Evolutionary conservation across 2,329 filamentous ascomycete species (phyloP).

Genomic region (Endoconidiophora polonica): DNA sequence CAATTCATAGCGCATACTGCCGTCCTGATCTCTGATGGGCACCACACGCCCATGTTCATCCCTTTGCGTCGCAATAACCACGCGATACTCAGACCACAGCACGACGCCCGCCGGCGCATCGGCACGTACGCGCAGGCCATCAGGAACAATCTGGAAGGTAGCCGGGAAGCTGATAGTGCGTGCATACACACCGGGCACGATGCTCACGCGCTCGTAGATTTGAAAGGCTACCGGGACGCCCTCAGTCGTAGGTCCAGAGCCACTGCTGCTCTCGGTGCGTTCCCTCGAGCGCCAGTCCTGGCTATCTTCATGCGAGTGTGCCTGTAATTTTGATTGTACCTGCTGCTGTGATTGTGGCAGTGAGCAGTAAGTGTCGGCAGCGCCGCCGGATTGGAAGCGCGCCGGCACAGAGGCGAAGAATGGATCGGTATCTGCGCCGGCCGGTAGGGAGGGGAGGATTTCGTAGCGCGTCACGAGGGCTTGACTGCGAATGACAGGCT

Average conservation of each 20-base stretch:
- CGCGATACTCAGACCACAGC: slow-evolving; percentile 24
- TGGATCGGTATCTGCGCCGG: slow-evolving; percentile 23
- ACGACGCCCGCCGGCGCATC: slow-evolving; percentile 27
- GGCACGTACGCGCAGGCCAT: slow-evolving; percentile 27
- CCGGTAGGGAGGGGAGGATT: slow-evolving; percentile 20
- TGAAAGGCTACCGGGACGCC: slow-evolving; percentile 8
- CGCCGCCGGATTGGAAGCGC: neutral
- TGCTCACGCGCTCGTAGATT: slow-evolving; percentile 20
- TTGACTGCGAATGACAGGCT: slow-evolving; percentile 27
- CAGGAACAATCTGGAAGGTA: slow-evolving; percentile 26
- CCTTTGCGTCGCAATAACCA: neutral
- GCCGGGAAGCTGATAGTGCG: slow-evolving; percentile 27
- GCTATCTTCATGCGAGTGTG: too few relatives aligned
- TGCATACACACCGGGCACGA: slow-evolving; percentile 24
- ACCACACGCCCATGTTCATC: neutral
- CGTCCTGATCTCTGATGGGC: slow-evolving; percentile 9
- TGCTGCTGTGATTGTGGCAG: too few relatives aligned
- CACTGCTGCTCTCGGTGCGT: neutral
- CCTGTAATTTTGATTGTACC: too few relatives aligned
- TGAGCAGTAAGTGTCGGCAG: neutral
- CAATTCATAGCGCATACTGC: slow-evolving; percentile 20
- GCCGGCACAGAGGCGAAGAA: slow-evolving; percentile 21
- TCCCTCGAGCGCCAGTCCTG: too few relatives aligned
- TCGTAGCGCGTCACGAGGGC: slow-evolving; percentile 22
- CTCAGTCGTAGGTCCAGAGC: neutral